Percentiles rank a stretch among this genome's conserved stretches.
These are phyloP conservation scores for Aspergillus persii DNA, from an alignment of 2,329 filamentous ascomycete genomes.

Conservation along the genomic window DNA sequence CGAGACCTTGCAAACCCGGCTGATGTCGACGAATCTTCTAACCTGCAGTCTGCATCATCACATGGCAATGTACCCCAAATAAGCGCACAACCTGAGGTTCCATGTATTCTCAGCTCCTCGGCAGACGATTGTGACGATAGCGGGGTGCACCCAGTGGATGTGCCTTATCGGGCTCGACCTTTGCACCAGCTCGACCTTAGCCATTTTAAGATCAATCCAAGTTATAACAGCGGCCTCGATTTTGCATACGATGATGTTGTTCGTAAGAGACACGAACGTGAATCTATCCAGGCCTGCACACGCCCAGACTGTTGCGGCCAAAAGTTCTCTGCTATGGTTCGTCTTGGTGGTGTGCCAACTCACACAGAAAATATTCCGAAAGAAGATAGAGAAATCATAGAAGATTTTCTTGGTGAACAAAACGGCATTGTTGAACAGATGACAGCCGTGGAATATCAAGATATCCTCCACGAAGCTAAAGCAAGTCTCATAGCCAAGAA, in stretches of 20 bases:
- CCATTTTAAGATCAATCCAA: slow-evolving; percentile 81
- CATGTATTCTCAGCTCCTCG: neutral
- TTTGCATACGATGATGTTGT: slow-evolving; percentile 75
- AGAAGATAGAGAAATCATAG: slow-evolving; percentile 35
- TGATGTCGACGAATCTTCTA: neutral
- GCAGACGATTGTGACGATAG: neutral
- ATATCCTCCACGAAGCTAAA: slow-evolving; percentile 72
- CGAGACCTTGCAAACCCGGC: neutral
- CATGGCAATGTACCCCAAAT: neutral
- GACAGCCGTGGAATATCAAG: slow-evolving; percentile 59
- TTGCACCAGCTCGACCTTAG: slow-evolving; percentile 58
- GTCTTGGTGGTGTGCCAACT: slow-evolving; percentile 33
- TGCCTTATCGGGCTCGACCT: slow-evolving; percentile 58
- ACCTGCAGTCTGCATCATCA: neutral
- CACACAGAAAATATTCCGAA: slow-evolving; percentile 14
- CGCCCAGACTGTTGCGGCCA: slow-evolving; percentile 74
- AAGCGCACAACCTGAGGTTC: neutral
- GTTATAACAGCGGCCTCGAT: slow-evolving; percentile 65
- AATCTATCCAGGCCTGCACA: slow-evolving; percentile 71
- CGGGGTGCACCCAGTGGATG: slow-evolving; percentile 28
- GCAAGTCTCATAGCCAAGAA: slow-evolving; percentile 70
- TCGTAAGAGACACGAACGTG: slow-evolving; percentile 66
- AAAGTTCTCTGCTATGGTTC: slow-evolving; percentile 66
- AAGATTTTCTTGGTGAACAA: slow-evolving; percentile 55
- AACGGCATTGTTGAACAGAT: slow-evolving; percentile 45